phyloP scores from a whole-genome alignment of 2,329 filamentous ascomycete genomes.

The Penicillium occitanis region DNA sequence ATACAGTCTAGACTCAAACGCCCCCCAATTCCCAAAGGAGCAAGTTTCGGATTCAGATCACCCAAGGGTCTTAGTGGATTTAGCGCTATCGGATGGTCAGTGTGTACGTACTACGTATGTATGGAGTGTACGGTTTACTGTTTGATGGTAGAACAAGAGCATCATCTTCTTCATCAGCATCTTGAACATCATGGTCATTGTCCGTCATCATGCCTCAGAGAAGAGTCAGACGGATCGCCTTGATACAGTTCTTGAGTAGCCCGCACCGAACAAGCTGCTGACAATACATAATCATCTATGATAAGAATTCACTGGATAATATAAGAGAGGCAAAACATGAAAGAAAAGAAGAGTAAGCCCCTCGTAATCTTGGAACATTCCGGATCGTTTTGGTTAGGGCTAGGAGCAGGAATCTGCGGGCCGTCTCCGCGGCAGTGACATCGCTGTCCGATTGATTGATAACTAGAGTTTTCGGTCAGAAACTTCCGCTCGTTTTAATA shows the following conservation, averaged over 20 bases:
- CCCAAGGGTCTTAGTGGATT: background rate
- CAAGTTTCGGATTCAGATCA: constrained; percentile 7
- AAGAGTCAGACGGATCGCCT: background rate
- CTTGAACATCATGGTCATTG: background rate
- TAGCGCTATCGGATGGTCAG: background rate
- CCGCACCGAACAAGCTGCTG: background rate
- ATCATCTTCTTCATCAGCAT: constrained; percentile 1
- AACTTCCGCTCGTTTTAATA: background rate
- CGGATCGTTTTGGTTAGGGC: background rate
- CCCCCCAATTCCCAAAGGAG: background rate
- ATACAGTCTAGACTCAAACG: constrained; percentile 8
- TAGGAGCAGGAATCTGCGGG: background rate
- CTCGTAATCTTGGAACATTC: constrained; percentile 1
- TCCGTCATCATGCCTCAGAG: background rate
- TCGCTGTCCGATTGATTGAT: background rate
- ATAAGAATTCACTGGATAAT: background rate
- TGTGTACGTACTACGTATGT: background rate
- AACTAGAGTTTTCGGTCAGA: background rate
- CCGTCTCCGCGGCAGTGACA: background rate
- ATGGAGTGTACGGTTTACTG: background rate
- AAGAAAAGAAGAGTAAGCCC: background rate
- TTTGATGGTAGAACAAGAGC: background rate
- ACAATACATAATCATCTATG: background rate
- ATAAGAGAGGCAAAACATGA: background rate
- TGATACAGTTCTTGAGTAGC: background rate